Percentiles rank a stretch among this genome's conserved stretches.
Conservation (phyloP, 2,329 filamentous ascomycete genomes). For the Balansia obtecta region DNA sequence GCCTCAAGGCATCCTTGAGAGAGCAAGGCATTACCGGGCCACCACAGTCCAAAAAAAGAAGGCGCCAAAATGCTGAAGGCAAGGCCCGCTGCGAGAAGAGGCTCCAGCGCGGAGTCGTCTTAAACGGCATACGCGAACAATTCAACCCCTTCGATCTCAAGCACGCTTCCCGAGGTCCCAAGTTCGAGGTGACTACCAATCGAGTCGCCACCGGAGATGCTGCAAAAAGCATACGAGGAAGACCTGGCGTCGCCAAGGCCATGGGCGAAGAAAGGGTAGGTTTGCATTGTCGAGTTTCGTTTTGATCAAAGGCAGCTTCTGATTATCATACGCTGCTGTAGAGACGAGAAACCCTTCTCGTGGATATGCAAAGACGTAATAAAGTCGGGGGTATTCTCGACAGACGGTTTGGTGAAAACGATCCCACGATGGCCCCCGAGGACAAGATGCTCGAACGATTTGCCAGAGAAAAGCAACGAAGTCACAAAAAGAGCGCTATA, state of each 20-base stretch:
- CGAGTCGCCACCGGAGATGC: conserved; percentile 39
- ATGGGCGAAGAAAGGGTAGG: conserved; percentile 72
- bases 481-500: conserved; percentile 62
- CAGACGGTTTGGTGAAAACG: conserved; percentile 88
- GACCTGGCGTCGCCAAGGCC: conserved; percentile 76
- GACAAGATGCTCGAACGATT: conserved; percentile 88
- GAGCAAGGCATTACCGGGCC: conserved; percentile 85
- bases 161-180: conserved; percentile 60
- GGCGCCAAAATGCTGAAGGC: conserved; percentile 57
- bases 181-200: conserved; percentile 72
- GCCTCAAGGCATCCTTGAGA: conserved; percentile 78
- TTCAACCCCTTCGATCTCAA: conserved; percentile 98
- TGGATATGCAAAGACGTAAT: conserved; percentile 78
- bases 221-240: conserved; percentile 50
- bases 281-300: background rate
- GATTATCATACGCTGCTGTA: conserved; percentile 19
- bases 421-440: conserved; percentile 85
- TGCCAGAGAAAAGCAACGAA: conserved; percentile 71
- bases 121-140: conserved; percentile 80
- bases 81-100: conserved; percentile 58
- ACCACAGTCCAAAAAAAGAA: conserved; percentile 91
- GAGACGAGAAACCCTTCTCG: conserved; percentile 71
- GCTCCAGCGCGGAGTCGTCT: conserved; percentile 61
- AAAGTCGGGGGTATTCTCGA: conserved; percentile 90
- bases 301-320: background rate